Evolutionary conservation across 106 monocot genomes (phyloP).

Genomic region (Acorus gramineus): DNA sequence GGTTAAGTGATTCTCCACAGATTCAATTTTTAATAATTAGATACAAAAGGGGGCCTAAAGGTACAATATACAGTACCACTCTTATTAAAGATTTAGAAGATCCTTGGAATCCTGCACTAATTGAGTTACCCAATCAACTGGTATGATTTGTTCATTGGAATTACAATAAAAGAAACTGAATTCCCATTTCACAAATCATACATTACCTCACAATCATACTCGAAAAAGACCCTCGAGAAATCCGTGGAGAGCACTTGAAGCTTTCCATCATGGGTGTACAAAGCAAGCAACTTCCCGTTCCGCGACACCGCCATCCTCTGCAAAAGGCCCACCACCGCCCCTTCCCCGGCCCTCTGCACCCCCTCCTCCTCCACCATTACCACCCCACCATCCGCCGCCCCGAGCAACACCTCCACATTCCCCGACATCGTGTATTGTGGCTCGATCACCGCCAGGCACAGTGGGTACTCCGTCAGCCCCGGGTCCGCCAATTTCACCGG

Average conservation of each 20-base stretch:
- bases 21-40: too few relatives aligned
- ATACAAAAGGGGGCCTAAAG: too few relatives aligned
- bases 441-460: constrained; percentile 80
- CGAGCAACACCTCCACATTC: constrained; percentile 84
- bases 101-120: too few relatives aligned
- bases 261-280: constrained; percentile 72
- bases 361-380: constrained; percentile 78
- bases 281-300: constrained; percentile 77
- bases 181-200: not conserved
- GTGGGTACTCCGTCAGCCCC: constrained; percentile 37
- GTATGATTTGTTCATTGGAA: too few relatives aligned
- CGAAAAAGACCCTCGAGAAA: constrained; percentile 76
- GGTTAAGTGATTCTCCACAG: too few relatives aligned
- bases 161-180: not conserved
- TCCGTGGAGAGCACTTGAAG: constrained; percentile 74
- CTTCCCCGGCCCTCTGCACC: constrained; percentile 43
- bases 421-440: constrained; percentile 92
- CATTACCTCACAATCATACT: constrained; percentile 73
- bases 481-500: constrained; percentile 61
- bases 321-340: constrained; percentile 47
- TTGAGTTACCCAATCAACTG: too few relatives aligned
- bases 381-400: constrained; percentile 45
- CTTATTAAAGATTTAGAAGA: too few relatives aligned
- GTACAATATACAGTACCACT: too few relatives aligned
- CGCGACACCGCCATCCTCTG: constrained; percentile 80